Evolutionary conservation across 441 rosid genomes (phyloP), one percentile per base, ranked within the genome.

Genomic region (Croton laevigatus): DNA sequence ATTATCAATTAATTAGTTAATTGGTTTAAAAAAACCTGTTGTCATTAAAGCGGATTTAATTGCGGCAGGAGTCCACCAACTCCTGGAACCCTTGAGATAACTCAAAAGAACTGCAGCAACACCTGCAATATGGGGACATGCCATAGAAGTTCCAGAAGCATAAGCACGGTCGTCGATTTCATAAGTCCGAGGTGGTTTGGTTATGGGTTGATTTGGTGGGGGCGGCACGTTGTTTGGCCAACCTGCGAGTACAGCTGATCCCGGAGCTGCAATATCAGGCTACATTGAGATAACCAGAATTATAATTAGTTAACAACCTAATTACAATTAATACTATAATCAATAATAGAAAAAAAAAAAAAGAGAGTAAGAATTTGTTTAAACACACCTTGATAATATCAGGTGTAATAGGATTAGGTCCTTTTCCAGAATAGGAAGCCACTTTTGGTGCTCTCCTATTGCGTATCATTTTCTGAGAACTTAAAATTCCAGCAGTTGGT

Each of bases 261-360:
- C 75, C 2, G 75, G 79, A 10, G 75, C 79, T 27, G 72, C 64
- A 3, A 71, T 60, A 54, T 76, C 69, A 32, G 75, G 79, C 71
- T 71, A 66, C 66, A 59, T 19, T 9, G 32, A 27, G 32, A 27
- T 27, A 27, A 2, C 32, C 32, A 27, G 32, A 27, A 27, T 1
- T 9, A 49, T 49, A 49, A 48, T 11, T 48, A 5, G 2, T 4
- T 3, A 48, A 44, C 10, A 44, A 44, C 12, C 48, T 44, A 9
- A 44, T 8, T 44, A 44, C 12, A 34, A 5, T 0, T n/a, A 37
- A 7, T 2, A 27, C 1, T 1, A 27, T 27, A 27, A 1, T 27
- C 32, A 27, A 27, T 27, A 27, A 27, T 27, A 27, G 32, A 27
- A 27, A 27, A 27, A 27, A 27, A 27, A 27, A 27, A 27, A n/a